Evolutionary conservation across 2,329 filamentous ascomycete genomes (phyloP).

Genomic region (Hypoxylon sp.): DNA sequence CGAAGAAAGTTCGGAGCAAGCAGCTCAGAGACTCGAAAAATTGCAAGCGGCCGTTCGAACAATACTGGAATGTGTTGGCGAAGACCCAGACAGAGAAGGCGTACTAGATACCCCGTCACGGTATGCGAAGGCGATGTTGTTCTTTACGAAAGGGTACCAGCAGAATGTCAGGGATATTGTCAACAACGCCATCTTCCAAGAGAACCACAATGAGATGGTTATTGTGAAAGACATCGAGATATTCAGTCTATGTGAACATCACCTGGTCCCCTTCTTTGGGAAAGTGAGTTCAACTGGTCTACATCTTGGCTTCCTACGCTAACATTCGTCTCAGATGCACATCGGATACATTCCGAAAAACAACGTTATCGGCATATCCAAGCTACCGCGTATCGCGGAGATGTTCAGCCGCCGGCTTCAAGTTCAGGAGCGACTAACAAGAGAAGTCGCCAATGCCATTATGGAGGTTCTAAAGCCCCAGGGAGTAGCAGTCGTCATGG

Average conservation of each 20-base stretch:
- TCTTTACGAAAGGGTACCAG: constrained; percentile 97
- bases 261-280: constrained; percentile 94
- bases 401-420: constrained; percentile 96
- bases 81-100: constrained; percentile 76
- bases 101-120: constrained; percentile 80
- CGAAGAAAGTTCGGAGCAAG: constrained; percentile 69
- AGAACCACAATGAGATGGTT: constrained; percentile 96
- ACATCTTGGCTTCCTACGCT: constrained; percentile 31
- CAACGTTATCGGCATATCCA: constrained; percentile 92
- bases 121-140: constrained; percentile 95
- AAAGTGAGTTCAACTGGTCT: constrained; percentile 73
- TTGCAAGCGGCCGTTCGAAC: constrained; percentile 75
- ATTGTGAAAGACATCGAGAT: constrained; percentile 98
- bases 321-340: constrained; percentile 79
- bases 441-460: constrained; percentile 94
- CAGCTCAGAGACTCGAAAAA: constrained; percentile 67
- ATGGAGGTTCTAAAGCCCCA: constrained; percentile 94
- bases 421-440: constrained; percentile 95
- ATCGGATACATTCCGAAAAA: constrained; percentile 96
- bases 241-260: constrained; percentile 95
- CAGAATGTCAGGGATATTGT: constrained; percentile 93
- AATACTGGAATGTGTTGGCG: constrained; percentile 77
- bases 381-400: constrained; percentile 94
- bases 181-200: constrained; percentile 94
- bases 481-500: constrained; percentile 97